Evolutionary conservation across 305 asterid genomes (phyloP).

Genomic region (Salvia sclarea): DNA sequence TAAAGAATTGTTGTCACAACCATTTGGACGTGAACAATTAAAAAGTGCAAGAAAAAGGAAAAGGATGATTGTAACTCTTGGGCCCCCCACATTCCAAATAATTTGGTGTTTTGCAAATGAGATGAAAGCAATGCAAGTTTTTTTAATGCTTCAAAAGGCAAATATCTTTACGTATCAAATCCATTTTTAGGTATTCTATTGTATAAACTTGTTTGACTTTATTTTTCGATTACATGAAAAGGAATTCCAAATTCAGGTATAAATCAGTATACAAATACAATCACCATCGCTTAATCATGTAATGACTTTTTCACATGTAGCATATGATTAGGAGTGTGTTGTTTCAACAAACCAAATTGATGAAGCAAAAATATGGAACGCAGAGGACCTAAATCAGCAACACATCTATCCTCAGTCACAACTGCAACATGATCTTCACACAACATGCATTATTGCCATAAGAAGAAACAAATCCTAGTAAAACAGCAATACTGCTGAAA

Average conservation of each 20-base stretch:
- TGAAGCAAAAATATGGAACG: background rate
- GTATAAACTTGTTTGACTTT: background rate
- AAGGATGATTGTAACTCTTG: conserved; percentile 23
- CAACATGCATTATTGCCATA: background rate
- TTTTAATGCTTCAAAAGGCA: background rate
- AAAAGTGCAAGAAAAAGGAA: background rate
- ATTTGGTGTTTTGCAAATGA: conserved; percentile 3
- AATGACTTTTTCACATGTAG: conserved; percentile 1
- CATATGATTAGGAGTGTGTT: conserved; percentile 3
- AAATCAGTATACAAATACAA: background rate
- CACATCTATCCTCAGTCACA: background rate
- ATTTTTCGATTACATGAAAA: background rate
- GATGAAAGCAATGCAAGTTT: conserved; percentile 9
- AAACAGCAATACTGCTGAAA: background rate
- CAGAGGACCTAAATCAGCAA: background rate
- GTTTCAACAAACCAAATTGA: background rate
- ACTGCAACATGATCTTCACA: background rate
- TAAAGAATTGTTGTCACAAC: conserved; percentile 20
- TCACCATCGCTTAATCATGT: no score
- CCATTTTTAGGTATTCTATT: background rate
- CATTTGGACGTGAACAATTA: conserved; percentile 22
- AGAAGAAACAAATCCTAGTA: background rate
- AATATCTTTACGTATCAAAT: conserved; percentile 21
- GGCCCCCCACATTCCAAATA: conserved; percentile 21
- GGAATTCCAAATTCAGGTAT: conserved; percentile 1